Evolutionary conservation across 73 alveolate genomes (phyloP).

Genomic region (Paramecium octaurelia): DNA sequence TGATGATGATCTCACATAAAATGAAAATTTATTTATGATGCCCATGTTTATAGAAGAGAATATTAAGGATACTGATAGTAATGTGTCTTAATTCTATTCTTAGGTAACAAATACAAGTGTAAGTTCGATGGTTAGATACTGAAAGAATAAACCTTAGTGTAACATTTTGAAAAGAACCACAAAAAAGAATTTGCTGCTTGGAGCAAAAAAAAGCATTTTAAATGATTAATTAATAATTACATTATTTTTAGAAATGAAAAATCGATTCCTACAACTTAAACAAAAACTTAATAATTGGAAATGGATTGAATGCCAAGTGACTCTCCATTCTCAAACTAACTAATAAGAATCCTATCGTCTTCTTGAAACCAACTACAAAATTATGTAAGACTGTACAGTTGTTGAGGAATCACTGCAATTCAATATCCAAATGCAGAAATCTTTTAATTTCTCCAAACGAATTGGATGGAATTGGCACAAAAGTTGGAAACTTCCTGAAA

Average conservation of each 20-base stretch:
- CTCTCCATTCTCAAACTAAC: not conserved
- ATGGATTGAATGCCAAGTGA: conserved; percentile 24
- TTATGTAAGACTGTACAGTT: not conserved
- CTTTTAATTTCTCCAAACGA: conserved; percentile 24
- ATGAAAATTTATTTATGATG: not conserved
- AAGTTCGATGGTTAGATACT: not conserved
- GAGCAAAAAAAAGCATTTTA: not conserved
- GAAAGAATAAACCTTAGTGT: not conserved
- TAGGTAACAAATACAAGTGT: not conserved
- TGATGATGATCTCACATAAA: not conserved
- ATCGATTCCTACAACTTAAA: conserved; percentile 10
- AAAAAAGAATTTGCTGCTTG: not conserved
- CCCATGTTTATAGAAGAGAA: conserved; percentile 3
- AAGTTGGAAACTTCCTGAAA: conserved; percentile 43
- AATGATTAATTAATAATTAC: not conserved
- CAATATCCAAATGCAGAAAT: not conserved
- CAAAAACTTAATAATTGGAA: not conserved
- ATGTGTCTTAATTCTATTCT: not conserved
- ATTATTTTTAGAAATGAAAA: not conserved
- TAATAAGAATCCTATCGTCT: not conserved
- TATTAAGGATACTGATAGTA: conserved; percentile 19
- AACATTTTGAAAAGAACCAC: conserved; percentile 35
- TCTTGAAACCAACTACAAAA: conserved; percentile 4
- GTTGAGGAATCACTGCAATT: not conserved
- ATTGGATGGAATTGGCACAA: conserved; percentile 51